Conservation (phyloP, 2,329 filamentous ascomycete genomes). For the Colletotrichum tropicale region DNA sequence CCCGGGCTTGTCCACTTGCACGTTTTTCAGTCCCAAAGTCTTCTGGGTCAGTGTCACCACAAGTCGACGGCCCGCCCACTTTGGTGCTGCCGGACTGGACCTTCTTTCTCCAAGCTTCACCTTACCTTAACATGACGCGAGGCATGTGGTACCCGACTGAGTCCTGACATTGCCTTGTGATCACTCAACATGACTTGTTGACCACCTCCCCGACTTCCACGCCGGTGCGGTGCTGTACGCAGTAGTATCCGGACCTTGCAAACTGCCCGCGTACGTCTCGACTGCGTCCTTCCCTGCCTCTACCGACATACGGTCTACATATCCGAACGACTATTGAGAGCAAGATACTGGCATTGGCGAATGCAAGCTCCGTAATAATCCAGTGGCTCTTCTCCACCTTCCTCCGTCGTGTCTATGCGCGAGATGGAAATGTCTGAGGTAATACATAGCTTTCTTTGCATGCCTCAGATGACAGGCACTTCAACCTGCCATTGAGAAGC, state of each 20-base stretch:
- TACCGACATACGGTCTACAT: neutral
- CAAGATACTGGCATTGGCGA: neutral
- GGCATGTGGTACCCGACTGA: neutral
- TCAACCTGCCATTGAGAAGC: neutral
- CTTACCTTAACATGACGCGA: neutral
- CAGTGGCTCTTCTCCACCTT: neutral
- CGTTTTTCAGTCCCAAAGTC: neutral
- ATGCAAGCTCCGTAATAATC: neutral
- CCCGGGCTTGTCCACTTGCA: neutral
- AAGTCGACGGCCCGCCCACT: neutral
- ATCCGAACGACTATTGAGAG: neutral
- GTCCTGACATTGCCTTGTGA: neutral
- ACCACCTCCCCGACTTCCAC: neutral
- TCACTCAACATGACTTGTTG: neutral
- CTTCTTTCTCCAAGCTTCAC: neutral
- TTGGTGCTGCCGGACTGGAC: neutral
- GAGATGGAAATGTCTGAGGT: neutral
- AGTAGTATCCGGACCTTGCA: neutral
- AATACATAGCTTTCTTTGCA: neutral
- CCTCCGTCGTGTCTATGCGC: neutral
- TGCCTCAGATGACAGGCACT: neutral
- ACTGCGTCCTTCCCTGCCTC: slow-evolving; percentile 6
- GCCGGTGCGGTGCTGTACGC: neutral
- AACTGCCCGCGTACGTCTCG: neutral
- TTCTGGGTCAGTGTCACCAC: neutral